Evolutionary conservation across 495 filamentous ascomycete species (phyloP), one percentile per base, ranked within the genome.

Genomic region (Collariella sp.): DNA sequence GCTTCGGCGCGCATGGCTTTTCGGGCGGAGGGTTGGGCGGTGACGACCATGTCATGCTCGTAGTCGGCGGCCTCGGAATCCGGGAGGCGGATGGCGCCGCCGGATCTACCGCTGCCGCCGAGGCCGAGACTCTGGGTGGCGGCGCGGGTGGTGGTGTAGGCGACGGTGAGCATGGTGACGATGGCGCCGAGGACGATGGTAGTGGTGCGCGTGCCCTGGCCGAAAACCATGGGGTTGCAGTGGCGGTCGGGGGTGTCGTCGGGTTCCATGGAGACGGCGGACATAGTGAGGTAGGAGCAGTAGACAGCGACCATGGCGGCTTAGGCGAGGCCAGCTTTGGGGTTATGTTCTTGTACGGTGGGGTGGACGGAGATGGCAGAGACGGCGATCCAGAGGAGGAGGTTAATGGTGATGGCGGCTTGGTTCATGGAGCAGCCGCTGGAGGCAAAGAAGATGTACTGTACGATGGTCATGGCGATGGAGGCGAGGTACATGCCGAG

Each of bases 251-350:
- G 63, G n/a, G 66, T 65, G 19, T 70, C 66, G 72, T 98, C 93
- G 4, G 93, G 93, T 62, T 98, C 91, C 93, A 98, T 97, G 52
- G 87, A 91, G 2, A 98, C 94, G 49, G 93, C 94, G 4, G 90
- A 96, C 84, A 98, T 88, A 62, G 93, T 98, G 42, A 98, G 82
- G 66, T 98, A 98, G 43, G 93, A 95, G 79, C 93, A 97, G 76
- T 98, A 98, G 52, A 95, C 79, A 1, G 91, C 88, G 31, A 98
- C 93, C 85, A 97, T 97, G 56, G 93, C 93, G 46, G 91, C 88
- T 68, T 98, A 94, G 11, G 93, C 91, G 57, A 98, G 77, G 43
- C 93, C 93, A 18, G 93, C 94, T 62, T 88, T 87, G 15, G 89
- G 79, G 76, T 98, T 98, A 71, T 83, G 86, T 64, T 89, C 89